Evolutionary conservation across 2,329 filamentous ascomycete genomes (phyloP).

Genomic region (Didymella glomerata): DNA sequence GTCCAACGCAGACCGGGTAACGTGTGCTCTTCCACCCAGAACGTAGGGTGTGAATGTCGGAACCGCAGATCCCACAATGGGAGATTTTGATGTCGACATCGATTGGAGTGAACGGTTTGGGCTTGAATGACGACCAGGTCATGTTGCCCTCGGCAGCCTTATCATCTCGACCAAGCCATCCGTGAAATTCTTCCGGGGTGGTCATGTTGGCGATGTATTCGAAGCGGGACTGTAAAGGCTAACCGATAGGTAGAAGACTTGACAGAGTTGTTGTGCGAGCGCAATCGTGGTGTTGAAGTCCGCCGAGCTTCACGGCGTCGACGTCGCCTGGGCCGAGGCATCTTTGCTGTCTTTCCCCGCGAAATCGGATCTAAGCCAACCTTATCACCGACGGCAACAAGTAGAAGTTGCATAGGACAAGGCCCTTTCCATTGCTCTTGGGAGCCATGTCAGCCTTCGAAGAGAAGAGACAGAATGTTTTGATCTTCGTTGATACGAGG

Average conservation of each 20-base stretch:
- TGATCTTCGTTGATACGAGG: no score
- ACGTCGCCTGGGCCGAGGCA: constrained; percentile 16
- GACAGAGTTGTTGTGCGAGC: background rate
- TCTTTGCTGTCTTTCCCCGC: constrained; percentile 17
- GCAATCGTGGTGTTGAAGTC: background rate
- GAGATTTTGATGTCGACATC: constrained; percentile 49
- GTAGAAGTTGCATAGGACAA: background rate
- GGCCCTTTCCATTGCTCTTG: background rate
- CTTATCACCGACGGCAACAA: constrained; percentile 9
- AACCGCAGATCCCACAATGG: constrained; percentile 49
- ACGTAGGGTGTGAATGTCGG: constrained; percentile 51
- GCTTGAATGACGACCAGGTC: constrained; percentile 60
- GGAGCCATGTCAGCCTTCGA: background rate
- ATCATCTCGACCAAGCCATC: constrained; percentile 64
- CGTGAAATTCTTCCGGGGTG: constrained; percentile 60
- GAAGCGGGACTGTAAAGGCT: background rate
- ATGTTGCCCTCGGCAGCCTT: constrained; percentile 62
- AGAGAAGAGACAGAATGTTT: background rate
- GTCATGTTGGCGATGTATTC: constrained; percentile 26
- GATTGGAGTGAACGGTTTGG: constrained; percentile 50
- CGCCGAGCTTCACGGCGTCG: constrained; percentile 11
- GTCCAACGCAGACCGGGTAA: constrained; percentile 54
- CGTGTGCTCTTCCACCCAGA: constrained; percentile 57
- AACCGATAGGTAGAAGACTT: background rate
- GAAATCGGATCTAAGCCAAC: constrained; percentile 11